Evolutionary conservation across 768 basidiomycete genomes (phyloP), one percentile per base, ranked within the genome.

Genomic region (Paxillus involutus): DNA sequence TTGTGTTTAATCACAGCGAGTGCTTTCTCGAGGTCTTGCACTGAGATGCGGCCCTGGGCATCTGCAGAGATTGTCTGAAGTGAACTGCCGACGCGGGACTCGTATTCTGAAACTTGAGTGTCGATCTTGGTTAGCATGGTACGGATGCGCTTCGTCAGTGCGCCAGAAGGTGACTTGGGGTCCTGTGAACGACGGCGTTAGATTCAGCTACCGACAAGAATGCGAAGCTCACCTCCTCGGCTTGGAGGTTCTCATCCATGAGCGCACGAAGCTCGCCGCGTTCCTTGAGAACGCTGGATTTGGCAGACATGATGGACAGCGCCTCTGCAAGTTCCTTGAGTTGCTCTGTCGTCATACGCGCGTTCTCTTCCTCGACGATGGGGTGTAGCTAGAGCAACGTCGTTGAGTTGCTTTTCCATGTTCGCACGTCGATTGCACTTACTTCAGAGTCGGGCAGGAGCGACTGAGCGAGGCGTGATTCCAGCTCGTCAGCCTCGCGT

Each of bases 321-420:
- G 95, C 94, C 59, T 96, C 94, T 37, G 88, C 88, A 36, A 99
- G 82, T 72, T 99, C 97, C 66, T 88, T 89, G 21, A 99, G 80
- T 64, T 99, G 95, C 64, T 98, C 96, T 10, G 89, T 84, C 2
- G 94, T 98, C 96, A 99, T 98, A 42, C 93, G 87, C n/a, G 93
- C 94, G 60, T 88, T 84, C 30, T 84, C 86, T 45, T 80, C 76
- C 53, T 83, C 63, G 3, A 58, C 17, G 57, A 90, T 84, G n/a
- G 85, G 81, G 43, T 84, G 71, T 43, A 91, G 76, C 88, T 91
- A 55, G 5, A 14, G 41, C 16, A 30, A 12, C 14, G 45, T 44
- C 19, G 46, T 11, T 52, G 2, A 52, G 46, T n/a, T 36, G 26
- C 17, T 17, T 10, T 24, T 35, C 21, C 33, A 8, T 44, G 37